These are phyloP conservation scores for Chrysoporthe puriensis DNA, from an alignment of 2,329 filamentous ascomycete genomes.

Conservation along the genomic window DNA sequence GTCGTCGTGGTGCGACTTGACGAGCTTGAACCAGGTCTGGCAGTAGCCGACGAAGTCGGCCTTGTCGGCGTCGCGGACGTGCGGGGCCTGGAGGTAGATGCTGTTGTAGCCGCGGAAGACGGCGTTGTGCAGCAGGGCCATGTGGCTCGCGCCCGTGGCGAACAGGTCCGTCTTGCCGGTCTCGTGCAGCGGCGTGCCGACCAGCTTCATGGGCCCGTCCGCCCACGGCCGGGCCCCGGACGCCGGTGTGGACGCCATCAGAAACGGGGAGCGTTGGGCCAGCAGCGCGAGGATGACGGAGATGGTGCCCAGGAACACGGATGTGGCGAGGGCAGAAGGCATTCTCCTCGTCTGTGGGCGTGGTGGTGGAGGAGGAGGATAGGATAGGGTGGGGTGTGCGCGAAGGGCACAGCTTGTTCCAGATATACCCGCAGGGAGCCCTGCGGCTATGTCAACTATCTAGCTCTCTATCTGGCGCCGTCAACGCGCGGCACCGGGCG, in stretches of 20 bases:
- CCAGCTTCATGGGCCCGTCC: conserved; percentile 57
- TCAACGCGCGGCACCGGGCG: too few relatives aligned
- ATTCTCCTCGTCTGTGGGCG: neutral
- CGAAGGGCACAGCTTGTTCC: neutral
- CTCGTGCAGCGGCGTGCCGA: conserved; percentile 56
- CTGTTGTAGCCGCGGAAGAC: conserved; percentile 67
- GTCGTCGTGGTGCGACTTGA: conserved; percentile 63
- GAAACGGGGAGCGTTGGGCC: conserved; percentile 42
- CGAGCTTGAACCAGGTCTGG: conserved; percentile 61
- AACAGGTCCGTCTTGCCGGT: conserved; percentile 62
- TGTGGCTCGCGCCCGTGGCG: conserved; percentile 62
- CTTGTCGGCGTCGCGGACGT: conserved; percentile 55
- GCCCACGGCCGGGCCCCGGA: conserved; percentile 50
- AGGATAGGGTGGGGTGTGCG: neutral
- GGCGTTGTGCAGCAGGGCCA: conserved; percentile 64
- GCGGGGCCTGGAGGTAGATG: conserved; percentile 62
- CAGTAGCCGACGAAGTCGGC: conserved; percentile 61
- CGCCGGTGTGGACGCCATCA: conserved; percentile 42
- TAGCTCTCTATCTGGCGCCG: neutral
- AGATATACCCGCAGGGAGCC: neutral
- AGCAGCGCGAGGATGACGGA: conserved; percentile 42
- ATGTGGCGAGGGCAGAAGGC: conserved; percentile 20
- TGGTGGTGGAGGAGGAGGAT: neutral
- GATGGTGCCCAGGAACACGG: conserved; percentile 39
- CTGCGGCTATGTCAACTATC: neutral